Base-by-base conservation (phyloP, 2,329 filamentous ascomycete genomes). In the Aulographum hederae region DNA sequence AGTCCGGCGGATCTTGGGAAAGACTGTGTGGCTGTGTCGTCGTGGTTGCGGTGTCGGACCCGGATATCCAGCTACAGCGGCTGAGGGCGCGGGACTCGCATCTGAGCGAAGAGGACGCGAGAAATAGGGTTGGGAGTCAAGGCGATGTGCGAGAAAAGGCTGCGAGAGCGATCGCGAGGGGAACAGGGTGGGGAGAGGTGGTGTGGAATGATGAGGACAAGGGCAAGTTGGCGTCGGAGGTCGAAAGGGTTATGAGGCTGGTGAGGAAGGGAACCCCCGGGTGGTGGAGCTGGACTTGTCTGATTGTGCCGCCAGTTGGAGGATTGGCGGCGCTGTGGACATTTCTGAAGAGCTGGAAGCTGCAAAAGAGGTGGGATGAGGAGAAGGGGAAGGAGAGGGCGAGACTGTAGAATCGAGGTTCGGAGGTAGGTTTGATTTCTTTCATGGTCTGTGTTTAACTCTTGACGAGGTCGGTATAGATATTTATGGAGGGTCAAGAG, bases 151-250 rank as follows among this genome's bases (percentile, higher is more conserved):
- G 72, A 40, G 69, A 78, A 43, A 95, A 95, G 65, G 85, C 80
- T 13, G 64, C 67, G 48, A 62, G 81, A 48, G 80, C 75, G 37
- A 62, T 78, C 53, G 71, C 67, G 29, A 61, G 82, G 28, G 71
- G 70, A 3, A 45, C 50, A 26, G 61, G 58, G 5, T 66, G 64
- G 30, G 86, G 85, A 0, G 66, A 84, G 3, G 81, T 94, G 20
- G 66, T 98, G 16, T 89, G 80, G 80, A 98, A 98, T 56, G 86
- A 95, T 55, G 70, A 69, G 2, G 71, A 70, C 29, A 73, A 63
- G 46, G 73, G 72, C 21, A 70, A 82, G 38, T 52, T 98, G 46
- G 66, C 69, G 52, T 52, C 47, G 31, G 72, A 81, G 50, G 58
- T 95, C 8, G 62, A 65, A 32, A 60, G 57, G 36, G 78, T 74